Base-by-base conservation (phyloP, 2,329 filamentous ascomycete genomes). In the Gyromitra esculenta region DNA sequence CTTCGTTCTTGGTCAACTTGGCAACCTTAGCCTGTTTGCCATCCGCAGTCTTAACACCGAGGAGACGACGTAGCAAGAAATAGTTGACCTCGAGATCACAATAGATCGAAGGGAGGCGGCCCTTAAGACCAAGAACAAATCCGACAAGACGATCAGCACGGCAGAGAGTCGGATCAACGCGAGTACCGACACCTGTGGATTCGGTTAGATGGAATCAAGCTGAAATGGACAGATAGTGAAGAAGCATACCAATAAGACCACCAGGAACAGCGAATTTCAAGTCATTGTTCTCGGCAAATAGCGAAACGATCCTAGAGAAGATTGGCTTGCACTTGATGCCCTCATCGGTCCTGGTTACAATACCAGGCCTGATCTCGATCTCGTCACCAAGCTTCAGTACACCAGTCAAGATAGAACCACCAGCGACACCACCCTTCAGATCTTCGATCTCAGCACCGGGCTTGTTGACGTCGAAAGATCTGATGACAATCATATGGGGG, bases 391-490 rank as follows among this genome's bases (percentile, higher is more conserved):
- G 88, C 88, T 98, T 98, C 82, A 99, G 86, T 74, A 99, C 94
- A 88, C 96, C 96, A 83, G 95, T 97, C 81, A 99, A 87, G 83
- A 99, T 98, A 85, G 90, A 94, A 80, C 96, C 96, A 90, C 96
- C 96, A 81, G 96, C 96, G 84, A 99, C 96, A 89, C 96, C 96
- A 83, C 96, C 96, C 89, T 98, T 97, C 79, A 99, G 88, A 81
- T 99, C 96, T 77, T 98, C 95, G 80, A 99, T 98, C 85, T 97
- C 96, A 54, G 96, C 94, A 89, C 96, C 96, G 54, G 96, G 96
- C 89, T 99, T 99, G 90, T 99, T 99, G 83, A 99, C 96, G 83
- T 99, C 96, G 84, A 99, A 99, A 1, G 95, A 98, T 85, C 96
- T 93, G 84, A 99, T 99, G 83, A 99, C 91, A 82, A 99, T 99